These are phyloP conservation scores for Wallacemonas rigidus DNA, from an alignment of 208 protist genomes.

Conservation along the genomic window DNA sequence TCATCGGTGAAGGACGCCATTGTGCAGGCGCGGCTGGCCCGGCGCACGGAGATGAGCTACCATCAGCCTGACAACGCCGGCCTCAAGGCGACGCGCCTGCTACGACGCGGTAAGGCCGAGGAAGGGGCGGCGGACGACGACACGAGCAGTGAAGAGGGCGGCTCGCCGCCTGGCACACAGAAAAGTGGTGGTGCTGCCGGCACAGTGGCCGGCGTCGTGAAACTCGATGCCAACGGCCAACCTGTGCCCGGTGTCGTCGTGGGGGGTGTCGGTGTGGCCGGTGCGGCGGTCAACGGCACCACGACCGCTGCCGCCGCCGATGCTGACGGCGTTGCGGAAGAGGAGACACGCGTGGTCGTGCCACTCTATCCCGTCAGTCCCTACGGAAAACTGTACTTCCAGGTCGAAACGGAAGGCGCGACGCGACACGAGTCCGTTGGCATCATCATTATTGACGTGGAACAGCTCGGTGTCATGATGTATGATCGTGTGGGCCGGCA, in stretches of 20 bases:
- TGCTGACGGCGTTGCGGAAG: constrained; percentile 17
- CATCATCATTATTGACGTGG: constrained; percentile 82
- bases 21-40: constrained; percentile 42
- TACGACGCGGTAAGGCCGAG: constrained; percentile 13
- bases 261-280: background rate
- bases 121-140: constrained; percentile 24
- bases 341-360: constrained; percentile 41
- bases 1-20: constrained; percentile 25
- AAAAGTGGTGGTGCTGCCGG: background rate
- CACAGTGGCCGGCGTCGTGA: constrained; percentile 10
- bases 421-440: constrained; percentile 82
- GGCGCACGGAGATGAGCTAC: constrained; percentile 71
- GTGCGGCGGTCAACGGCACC: background rate
- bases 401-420: constrained; percentile 82
- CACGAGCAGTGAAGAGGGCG: constrained; percentile 4
- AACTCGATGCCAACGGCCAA: constrained; percentile 22
- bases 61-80: constrained; percentile 55
- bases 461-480: constrained; percentile 78
- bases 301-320: constrained; percentile 2
- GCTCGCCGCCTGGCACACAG: background rate
- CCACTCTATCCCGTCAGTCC: constrained; percentile 77
- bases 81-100: constrained; percentile 20
- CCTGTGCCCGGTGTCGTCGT: background rate
- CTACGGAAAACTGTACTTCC: constrained; percentile 85
- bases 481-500: constrained; percentile 85